Evolutionary conservation across 2,329 filamentous ascomycete genomes (phyloP), one percentile per base, ranked within the genome.

Genomic region (Aspergillus japonicus): DNA sequence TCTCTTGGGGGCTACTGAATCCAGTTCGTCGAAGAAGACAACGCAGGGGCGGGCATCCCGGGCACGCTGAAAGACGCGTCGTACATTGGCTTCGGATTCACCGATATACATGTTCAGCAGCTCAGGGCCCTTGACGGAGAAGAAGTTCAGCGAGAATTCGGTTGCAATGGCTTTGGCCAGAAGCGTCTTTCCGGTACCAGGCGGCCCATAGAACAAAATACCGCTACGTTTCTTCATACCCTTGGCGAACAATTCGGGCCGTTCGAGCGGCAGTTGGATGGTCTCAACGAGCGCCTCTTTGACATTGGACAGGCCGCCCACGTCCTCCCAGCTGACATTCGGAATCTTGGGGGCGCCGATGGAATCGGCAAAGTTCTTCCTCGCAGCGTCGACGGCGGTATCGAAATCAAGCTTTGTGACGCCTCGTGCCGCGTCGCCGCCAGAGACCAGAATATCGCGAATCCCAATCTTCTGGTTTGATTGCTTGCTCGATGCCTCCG

Each of bases 21-120:
- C 95, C 79, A 99, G 80, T 82, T 99, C 95, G 71, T 99, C 95
- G 63, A 99, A 87, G 88, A 99, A 99, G 69, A 99, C 96, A 60
- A 99, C 91, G 71, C 96, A 99, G 76, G 95, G 95, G 66, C 95
- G 94, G 61, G 96, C 95, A 66, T 95, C 95, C 70, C 95, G 91
- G 64, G 95, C 95, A 84, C 97, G 97, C 86, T 99, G 95, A 78
- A 99, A 99, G 68, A 99, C 98, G 75, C 98, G 94, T 73, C 95
- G 91, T 65, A 99, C 98, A 80, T 99, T 99, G 84, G 92, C 96
- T 82, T 99, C 96, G 57, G 95, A 99, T 82, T 99, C 95, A 88
- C 95, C 95, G 75, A 99, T 98, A 91, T 95, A 99, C 95, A 99
- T 99, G 77, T 93, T 97, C 69, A 99, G 87, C 73, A 99, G 84